phyloP scores from a whole-genome alignment of 2,329 filamentous ascomycete species.

The Neoscytalidium dimidiatum region DNA sequence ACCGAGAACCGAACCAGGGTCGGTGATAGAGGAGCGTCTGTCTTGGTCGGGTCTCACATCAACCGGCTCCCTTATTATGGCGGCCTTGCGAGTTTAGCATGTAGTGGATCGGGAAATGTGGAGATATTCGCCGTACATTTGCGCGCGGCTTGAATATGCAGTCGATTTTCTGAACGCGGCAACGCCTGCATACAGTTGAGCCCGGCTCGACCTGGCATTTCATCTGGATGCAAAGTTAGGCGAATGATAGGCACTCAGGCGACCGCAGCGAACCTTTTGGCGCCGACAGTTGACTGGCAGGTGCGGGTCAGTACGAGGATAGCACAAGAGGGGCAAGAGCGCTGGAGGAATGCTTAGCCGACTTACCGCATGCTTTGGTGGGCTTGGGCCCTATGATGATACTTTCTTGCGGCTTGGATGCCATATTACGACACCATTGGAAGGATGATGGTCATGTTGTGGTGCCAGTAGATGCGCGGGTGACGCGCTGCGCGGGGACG shows the following conservation, averaged over 20 bases:
- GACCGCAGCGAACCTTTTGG: conserved; percentile 22
- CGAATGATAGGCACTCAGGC: neutral
- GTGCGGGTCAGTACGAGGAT: neutral
- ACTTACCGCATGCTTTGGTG: conserved; percentile 24
- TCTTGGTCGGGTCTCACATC: conserved; percentile 1
- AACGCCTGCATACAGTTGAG: conserved; percentile 22
- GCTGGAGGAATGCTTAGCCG: neutral
- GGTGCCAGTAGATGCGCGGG: neutral
- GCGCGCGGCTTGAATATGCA: conserved; percentile 46
- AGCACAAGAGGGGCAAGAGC: neutral
- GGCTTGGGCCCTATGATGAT: conserved; percentile 21
- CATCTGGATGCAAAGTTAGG: conserved; percentile 17
- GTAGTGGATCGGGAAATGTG: neutral
- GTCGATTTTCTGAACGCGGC: conserved; percentile 27
- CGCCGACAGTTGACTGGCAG: conserved; percentile 22
- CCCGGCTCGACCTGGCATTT: conserved; percentile 23
- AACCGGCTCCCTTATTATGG: conserved; percentile 15
- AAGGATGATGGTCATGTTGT: conserved; percentile 12
- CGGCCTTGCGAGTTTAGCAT: neutral
- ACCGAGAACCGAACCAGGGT: conserved; percentile 16
- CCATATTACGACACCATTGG: conserved; percentile 6
- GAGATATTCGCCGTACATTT: conserved; percentile 33
- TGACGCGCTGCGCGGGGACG: conserved; percentile 1
- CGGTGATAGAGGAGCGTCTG: neutral
- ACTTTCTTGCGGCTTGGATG: conserved; percentile 12